A percentile compares a stretch with the other conserved stretches of the same genome.
Evolutionary conservation across 1,284 basidiomycete species (phyloP).

Genomic region (Moesziomyces aphidis): DNA sequence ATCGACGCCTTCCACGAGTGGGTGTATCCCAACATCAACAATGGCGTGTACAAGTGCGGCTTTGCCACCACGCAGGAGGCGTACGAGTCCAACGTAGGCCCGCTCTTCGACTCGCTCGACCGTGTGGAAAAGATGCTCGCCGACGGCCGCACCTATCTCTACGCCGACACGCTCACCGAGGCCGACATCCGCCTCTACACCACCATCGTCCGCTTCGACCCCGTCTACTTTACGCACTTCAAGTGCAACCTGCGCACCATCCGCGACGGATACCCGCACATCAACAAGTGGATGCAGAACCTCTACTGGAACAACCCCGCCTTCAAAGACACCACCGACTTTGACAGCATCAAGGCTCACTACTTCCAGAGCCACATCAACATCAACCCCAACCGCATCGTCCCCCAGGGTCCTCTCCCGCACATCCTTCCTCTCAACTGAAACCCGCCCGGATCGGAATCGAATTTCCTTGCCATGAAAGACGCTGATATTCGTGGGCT

Average conservation of each 20-base stretch:
- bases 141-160: slow-evolving; percentile 81
- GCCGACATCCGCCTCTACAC: slow-evolving; percentile 88
- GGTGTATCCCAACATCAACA: slow-evolving; percentile 72
- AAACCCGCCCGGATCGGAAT: neutral
- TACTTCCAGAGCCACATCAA: slow-evolving; percentile 65
- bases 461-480: too few species aligned
- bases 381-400: slow-evolving; percentile 63
- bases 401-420: slow-evolving; percentile 60
- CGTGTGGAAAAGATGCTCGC: slow-evolving; percentile 81
- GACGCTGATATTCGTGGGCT: too few species aligned
- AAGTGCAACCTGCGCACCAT: slow-evolving; percentile 80
- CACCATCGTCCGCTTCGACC: slow-evolving; percentile 83
- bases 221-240: slow-evolving; percentile 89
- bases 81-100: slow-evolving; percentile 79
- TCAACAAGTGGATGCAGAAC: slow-evolving; percentile 77
- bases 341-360: slow-evolving; percentile 72
- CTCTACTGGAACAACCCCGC: slow-evolving; percentile 91
- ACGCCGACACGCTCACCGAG: slow-evolving; percentile 86
- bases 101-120: slow-evolving; percentile 80
- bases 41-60: slow-evolving; percentile 82
- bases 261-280: slow-evolving; percentile 55
- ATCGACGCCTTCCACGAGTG: slow-evolving; percentile 90
- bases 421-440: slow-evolving; percentile 56
- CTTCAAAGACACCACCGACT: slow-evolving; percentile 87
- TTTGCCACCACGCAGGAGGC: slow-evolving; percentile 86